Evolutionary conservation across 768 basidiomycete species (phyloP), one percentile per base, ranked within the genome.

Genomic region (Suillus brevipes): DNA sequence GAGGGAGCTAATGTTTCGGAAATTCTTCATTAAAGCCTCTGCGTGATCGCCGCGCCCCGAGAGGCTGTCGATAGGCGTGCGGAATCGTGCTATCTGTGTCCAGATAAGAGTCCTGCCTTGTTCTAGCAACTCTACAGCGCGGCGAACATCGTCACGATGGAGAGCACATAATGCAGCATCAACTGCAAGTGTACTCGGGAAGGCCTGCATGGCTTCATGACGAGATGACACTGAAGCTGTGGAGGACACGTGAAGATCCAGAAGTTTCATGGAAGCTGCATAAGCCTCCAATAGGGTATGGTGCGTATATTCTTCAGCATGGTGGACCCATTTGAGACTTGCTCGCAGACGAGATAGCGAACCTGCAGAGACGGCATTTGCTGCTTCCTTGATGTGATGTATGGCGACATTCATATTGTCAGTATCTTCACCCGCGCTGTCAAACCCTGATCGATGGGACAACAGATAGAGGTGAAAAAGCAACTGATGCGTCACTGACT

Each of bases 81-180:
- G 42, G 18, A 42, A 42, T 42, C 18, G 42, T 8, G 18, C 66
- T 1, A 74, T 61, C 49, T 77, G 77, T 34, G 60, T 65, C 76
- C 78, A 78, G 8, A 74, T 64, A 20, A 76, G 60, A 31, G 71
- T 71, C 5, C 75, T 70, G 3, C 76, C 74, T 61, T 73, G 70
- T 42, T 76, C 75, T 8, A 79, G 64, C 73, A 74, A 72, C 62
- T 77, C 73, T 12, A 78, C 58, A 52, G 68, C 70, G 25, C 40
- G 64, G 9, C 67, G 61, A 6, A 64, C 52, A 34, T 68, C 43
- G 6, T 59, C 63, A 42, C 18, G 6, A 16, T 8, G 42, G 18
- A 42, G 42, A 42, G 42, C 42, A 6, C 42, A 42, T 42, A 67
- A 43, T 3, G 66, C 70, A n/a, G 73, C 72, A 47, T 67, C 63